phyloP scores from a whole-genome alignment of 148 eudicot species.

The Rhododendron ovatum region DNA sequence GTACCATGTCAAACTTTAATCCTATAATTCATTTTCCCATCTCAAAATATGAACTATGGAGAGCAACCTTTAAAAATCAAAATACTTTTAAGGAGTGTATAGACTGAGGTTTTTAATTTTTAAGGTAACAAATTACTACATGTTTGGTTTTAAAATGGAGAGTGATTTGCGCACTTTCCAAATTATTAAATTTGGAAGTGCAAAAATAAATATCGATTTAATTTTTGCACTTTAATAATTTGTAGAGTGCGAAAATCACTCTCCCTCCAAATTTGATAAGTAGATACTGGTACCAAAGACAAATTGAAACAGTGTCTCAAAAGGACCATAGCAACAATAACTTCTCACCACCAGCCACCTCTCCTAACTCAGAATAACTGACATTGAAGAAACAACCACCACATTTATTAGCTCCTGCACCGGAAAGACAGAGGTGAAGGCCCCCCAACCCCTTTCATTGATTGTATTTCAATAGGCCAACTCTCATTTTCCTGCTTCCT shows the following conservation, averaged over 20 bases:
- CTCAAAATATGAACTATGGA: neutral
- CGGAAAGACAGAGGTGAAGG: neutral
- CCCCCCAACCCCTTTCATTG: conserved; percentile 2
- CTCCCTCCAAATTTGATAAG: neutral
- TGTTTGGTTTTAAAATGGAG: neutral
- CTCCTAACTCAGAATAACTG: conserved; percentile 6
- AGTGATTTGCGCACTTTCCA: too few relatives aligned
- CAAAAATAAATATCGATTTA: too few relatives aligned
- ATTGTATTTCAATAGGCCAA: neutral
- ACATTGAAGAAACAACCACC: conserved; percentile 41
- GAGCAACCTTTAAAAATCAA: neutral
- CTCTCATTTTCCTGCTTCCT: neutral
- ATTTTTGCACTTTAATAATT: too few relatives aligned
- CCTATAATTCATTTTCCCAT: neutral
- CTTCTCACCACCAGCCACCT: conserved; percentile 19
- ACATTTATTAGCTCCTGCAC: conserved; percentile 26
- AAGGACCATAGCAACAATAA: conserved; percentile 18
- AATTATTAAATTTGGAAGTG: too few relatives aligned
- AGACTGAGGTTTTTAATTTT: too few relatives aligned
- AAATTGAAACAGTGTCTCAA: neutral
- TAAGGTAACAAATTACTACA: neutral
- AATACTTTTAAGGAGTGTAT: neutral
- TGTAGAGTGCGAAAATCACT: too few relatives aligned
- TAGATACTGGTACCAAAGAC: neutral
- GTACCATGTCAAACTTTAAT: neutral